Evolutionary conservation across 1,139 yeast genomes (phyloP).

Genomic region (Geotrichum klebahnii): DNA sequence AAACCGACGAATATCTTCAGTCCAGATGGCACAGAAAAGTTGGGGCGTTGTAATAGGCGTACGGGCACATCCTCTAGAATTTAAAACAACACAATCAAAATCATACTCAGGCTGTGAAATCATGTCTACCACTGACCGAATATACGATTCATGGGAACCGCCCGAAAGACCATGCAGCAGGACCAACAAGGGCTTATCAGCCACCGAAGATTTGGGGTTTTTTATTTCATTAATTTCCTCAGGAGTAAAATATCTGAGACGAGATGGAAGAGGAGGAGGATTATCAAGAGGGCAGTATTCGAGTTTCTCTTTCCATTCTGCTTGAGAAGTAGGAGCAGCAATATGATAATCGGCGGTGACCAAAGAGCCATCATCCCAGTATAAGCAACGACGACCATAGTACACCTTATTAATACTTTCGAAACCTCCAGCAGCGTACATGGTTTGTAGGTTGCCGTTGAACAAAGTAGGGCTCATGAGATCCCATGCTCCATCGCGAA

Average conservation of each 20-base stretch:
- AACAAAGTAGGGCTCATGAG: conserved; percentile 53
- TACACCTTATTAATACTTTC: conserved; percentile 53
- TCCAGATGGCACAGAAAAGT: conserved; percentile 70
- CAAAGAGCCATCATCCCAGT: conserved; percentile 58
- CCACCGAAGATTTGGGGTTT: conserved; percentile 31
- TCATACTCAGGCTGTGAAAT: conserved; percentile 27
- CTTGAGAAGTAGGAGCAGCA: conserved; percentile 45
- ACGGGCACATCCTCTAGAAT: conserved; percentile 83
- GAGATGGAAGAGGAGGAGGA: conserved; percentile 72
- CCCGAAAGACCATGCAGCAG: conserved; percentile 85
- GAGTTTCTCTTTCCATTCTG: conserved; percentile 50
- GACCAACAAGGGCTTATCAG: conserved; percentile 59
- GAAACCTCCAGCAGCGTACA: conserved; percentile 57
- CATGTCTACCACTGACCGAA: conserved; percentile 50
- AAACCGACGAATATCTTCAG: conserved; percentile 65
- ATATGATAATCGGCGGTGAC: conserved; percentile 78
- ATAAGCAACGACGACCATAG: conserved; percentile 74
- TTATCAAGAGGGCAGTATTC: conserved; percentile 57
- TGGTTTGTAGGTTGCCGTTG: conserved; percentile 73
- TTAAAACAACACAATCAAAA: conserved; percentile 70
- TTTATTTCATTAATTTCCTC: conserved; percentile 44
- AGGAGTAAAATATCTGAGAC: conserved; percentile 65
- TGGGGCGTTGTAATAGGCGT: conserved; percentile 71
- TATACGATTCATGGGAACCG: conserved; percentile 85
- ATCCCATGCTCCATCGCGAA: conserved; percentile 39